Base-by-base conservation (phyloP, 495 filamentous ascomycete genomes). In the Xylaria sp. region DNA sequence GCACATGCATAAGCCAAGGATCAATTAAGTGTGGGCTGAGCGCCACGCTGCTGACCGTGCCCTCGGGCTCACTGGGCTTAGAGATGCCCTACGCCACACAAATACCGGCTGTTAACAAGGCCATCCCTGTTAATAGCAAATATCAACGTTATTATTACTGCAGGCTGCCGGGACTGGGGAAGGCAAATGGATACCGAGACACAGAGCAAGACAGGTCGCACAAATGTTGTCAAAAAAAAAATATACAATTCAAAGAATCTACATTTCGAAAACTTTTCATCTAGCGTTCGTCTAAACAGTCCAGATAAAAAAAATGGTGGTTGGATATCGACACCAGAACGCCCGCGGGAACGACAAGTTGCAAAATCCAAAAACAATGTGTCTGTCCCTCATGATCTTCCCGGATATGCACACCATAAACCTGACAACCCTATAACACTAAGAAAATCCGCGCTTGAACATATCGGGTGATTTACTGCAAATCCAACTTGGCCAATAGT, bases 401-500 rank as follows among this genome's bases (percentile, higher is more conserved):
- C 64, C 21, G 15, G 31, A 24, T 9, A 55, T 65, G 62, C 46
- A 50, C 14, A 50, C 35, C 14, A 50, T 43, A 12, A 29, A 17
- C 35, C 59, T 43, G 9, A 61, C n/a, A 53, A 29, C 1, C 61
- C 29, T 8, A 48, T 46, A 31, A 12, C n/a, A n/a, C n/a, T n/a
- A 46, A 19, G 3, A 19, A 33, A 21, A 21, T 29, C 26, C 31
- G 9, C 11, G 1, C n/a, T 11, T 2, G 9, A 31, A 43, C 21
- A 12, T 1, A 44, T 19, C 9, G 8, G 5, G 19, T 52, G 19
- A 3, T 53, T 66, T 53, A 59, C 69, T 81, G 72, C 31, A 82
- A 74, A 1, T 74, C 76, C 70, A 83, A 73, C 57, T 75, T 74
- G 19, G 85, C 85, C 73, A 87, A 57, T 24, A 88, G 85, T 73